Evolutionary conservation across 2,329 filamentous ascomycete species (phyloP).

Genomic region (Talaromyces sp.): DNA sequence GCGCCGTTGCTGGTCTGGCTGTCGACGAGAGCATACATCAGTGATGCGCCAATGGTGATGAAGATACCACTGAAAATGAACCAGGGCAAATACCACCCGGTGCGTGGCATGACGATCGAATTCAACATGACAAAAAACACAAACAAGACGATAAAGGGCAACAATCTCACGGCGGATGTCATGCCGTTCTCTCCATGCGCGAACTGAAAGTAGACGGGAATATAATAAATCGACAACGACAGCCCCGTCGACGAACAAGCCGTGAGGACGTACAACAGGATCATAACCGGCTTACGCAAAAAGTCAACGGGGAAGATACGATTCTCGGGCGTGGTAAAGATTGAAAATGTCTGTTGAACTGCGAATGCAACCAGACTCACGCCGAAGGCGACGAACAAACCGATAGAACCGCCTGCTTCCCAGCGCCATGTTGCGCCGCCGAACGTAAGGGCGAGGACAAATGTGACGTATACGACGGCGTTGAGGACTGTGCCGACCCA

Average conservation of each 20-base stretch:
- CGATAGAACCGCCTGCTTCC: slow-evolving; percentile 44
- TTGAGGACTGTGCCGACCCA: slow-evolving; percentile 35
- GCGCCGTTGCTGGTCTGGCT: slow-evolving; percentile 18
- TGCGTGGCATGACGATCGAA: slow-evolving; percentile 22
- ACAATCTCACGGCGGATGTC: slow-evolving; percentile 23
- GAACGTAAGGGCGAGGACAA: slow-evolving; percentile 50
- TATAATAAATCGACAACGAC: slow-evolving; percentile 44
- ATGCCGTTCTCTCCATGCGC: slow-evolving; percentile 36
- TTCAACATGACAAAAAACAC: slow-evolving; percentile 26
- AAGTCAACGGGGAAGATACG: slow-evolving; percentile 8
- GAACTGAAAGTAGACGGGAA: slow-evolving; percentile 54
- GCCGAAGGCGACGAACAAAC: slow-evolving; percentile 47
- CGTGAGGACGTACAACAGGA: not conserved
- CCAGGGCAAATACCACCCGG: slow-evolving; percentile 26
- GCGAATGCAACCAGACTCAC: slow-evolving; percentile 45
- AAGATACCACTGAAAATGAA: slow-evolving; percentile 26
- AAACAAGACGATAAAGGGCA: slow-evolving; percentile 28
- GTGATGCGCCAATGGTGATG: slow-evolving; percentile 23
- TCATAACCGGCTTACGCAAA: not conserved
- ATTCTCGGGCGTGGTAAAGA: slow-evolving; percentile 2
- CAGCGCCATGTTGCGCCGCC: slow-evolving; percentile 50
- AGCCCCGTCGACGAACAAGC: not conserved
- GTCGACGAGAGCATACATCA: slow-evolving; percentile 22
- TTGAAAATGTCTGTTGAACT: slow-evolving; percentile 31
- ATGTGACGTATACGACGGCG: slow-evolving; percentile 35